Conservation (phyloP, 257 asterid genomes). For the Knoxia roxburghii region DNA sequence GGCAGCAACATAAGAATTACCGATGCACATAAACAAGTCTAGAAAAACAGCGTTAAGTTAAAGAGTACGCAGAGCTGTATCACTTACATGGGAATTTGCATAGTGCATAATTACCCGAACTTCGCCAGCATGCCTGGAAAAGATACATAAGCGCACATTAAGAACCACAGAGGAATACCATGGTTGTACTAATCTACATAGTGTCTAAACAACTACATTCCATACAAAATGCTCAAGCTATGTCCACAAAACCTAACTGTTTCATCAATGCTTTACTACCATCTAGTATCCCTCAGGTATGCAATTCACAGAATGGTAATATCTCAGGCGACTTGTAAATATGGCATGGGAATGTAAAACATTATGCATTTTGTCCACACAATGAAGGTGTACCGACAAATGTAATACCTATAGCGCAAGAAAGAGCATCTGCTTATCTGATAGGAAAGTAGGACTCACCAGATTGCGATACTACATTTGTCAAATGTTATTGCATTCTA, state of each 20-base stretch:
- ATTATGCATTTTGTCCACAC: neutral
- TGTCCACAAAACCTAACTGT: neutral
- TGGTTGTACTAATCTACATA: neutral
- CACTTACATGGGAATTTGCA: constrained; percentile 60
- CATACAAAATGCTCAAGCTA: neutral
- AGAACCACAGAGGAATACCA: neutral
- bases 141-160: constrained; percentile 3
- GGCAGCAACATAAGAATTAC: neutral
- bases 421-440: neutral
- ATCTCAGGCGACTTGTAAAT: too few relatives aligned
- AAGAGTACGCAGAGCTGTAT: constrained; percentile 1
- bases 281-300: neutral
- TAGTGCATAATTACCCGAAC: constrained; percentile 81
- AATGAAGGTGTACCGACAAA: neutral
- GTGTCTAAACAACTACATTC: neutral
- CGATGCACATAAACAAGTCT: neutral
- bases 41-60: neutral
- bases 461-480: neutral
- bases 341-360: neutral
- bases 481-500: too few relatives aligned
- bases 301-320: too few relatives aligned
- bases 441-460: neutral
- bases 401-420: neutral
- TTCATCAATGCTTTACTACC: neutral
- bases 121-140: constrained; percentile 81